Percentiles rank a stretch among this genome's conserved stretches.
Conservation (phyloP, 2,329 filamentous ascomycete genomes). For the Trichoderma sp. region DNA sequence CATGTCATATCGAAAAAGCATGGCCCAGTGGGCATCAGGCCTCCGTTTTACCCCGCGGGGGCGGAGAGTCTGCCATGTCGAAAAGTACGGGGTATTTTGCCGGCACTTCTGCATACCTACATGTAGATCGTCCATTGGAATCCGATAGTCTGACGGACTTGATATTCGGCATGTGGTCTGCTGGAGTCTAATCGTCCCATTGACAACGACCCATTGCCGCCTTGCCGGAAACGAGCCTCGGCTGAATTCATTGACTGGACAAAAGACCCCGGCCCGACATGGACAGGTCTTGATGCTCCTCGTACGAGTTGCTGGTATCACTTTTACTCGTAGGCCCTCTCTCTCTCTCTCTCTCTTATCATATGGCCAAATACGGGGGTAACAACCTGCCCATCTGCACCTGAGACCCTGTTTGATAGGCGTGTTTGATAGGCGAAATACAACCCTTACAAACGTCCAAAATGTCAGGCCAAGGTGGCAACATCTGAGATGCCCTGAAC, state of each 20-base stretch:
- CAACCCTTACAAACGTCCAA: no score
- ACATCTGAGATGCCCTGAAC: not conserved
- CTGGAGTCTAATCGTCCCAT: not conserved
- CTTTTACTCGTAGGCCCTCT: no score
- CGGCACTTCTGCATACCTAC: no score
- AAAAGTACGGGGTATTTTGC: not conserved
- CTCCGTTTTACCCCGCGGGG: conserved; percentile 16
- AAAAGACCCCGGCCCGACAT: conserved; percentile 1
- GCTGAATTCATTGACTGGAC: not conserved
- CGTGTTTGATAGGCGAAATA: no score
- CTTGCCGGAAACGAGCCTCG: conserved; percentile 6
- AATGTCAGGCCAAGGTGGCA: conserved; percentile 1
- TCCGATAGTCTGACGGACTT: not conserved
- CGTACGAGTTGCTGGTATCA: not conserved
- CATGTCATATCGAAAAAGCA: not conserved
- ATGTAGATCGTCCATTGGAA: no score
- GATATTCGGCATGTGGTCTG: not conserved
- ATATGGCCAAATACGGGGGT: not conserved
- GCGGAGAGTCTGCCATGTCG: not conserved
- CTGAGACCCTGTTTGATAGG: not conserved
- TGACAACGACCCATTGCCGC: not conserved
- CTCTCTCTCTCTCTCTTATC: no score
- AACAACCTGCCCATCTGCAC: conserved; percentile 9
- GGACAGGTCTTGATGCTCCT: not conserved
- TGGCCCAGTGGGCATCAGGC: not conserved